A percentile compares a stretch with the other conserved stretches of the same genome.
Evolutionary conservation across 306 rosid species (phyloP).

Genomic region (Vigna radiata): DNA sequence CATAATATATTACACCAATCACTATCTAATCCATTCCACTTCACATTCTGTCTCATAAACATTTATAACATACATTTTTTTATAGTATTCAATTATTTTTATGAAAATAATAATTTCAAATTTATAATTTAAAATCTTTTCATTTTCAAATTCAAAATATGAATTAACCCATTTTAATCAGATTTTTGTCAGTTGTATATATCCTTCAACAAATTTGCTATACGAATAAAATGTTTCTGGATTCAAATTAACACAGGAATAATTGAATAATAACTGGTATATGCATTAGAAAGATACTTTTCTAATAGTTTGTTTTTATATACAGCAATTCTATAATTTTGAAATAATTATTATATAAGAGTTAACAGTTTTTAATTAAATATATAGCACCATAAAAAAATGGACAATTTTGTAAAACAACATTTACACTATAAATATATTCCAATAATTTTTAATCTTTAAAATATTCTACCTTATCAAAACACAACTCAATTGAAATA

Average conservation of each 20-base stretch:
- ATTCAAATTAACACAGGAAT: background rate
- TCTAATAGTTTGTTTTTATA: background rate
- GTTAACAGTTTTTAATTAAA: too few relatives aligned
- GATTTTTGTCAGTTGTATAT: too few relatives aligned
- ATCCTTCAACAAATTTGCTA: background rate
- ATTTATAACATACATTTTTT: background rate
- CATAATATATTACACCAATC: too few relatives aligned
- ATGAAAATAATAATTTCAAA: background rate
- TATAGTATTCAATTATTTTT: background rate
- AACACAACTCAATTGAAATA: background rate
- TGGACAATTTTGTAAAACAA: too few relatives aligned
- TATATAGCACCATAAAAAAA: background rate
- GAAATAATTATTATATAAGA: background rate
- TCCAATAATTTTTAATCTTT: background rate
- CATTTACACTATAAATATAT: too few relatives aligned
- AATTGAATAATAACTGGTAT: background rate
- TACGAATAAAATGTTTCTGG: background rate
- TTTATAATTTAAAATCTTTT: too few relatives aligned
- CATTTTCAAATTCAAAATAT: too few relatives aligned
- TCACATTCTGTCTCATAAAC: background rate
- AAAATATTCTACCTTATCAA: too few relatives aligned
- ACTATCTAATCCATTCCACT: too few relatives aligned
- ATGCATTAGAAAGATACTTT: background rate
- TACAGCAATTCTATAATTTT: background rate
- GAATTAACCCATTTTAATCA: too few relatives aligned